Evolutionary conservation across 2,329 filamentous ascomycete species (phyloP).

Genomic region (Cercospora sp.): DNA sequence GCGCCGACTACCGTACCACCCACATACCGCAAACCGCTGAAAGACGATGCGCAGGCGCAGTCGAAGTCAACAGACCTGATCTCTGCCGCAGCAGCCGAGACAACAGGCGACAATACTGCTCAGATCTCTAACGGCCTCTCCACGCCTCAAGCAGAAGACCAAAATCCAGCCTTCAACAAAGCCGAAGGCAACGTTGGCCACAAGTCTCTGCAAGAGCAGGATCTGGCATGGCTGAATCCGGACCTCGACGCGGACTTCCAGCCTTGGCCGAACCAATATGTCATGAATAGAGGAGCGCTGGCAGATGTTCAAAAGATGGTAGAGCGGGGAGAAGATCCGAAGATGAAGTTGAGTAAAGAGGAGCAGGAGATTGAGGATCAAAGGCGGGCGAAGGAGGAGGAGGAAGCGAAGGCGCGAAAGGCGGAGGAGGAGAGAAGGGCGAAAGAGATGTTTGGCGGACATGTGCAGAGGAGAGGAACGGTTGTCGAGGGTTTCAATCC

Average conservation of each 20-base stretch:
- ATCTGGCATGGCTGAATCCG: conserved; percentile 42
- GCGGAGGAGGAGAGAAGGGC: conserved; percentile 29
- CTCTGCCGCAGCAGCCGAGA: background rate
- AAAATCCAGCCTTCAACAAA: conserved; percentile 16
- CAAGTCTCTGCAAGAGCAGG: conserved; percentile 38
- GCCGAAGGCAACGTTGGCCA: conserved; percentile 21
- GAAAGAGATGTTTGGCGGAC: conserved; percentile 22
- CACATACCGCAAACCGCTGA: conserved; percentile 43
- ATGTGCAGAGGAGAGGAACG: conserved; percentile 21
- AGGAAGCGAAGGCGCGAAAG: conserved; percentile 40
- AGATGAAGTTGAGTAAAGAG: conserved; percentile 44
- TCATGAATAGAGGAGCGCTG: conserved; percentile 68
- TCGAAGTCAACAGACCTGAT: background rate
- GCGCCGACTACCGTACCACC: conserved; percentile 76
- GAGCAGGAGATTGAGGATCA: conserved; percentile 43
- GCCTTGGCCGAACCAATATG: conserved; percentile 73
- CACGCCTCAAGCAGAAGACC: conserved; percentile 27
- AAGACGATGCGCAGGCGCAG: conserved; percentile 19
- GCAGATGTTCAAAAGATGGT: conserved; percentile 60
- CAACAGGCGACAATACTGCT: conserved; percentile 8
- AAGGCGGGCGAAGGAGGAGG: conserved; percentile 42
- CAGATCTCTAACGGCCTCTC: conserved; percentile 38
- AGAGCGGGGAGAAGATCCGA: conserved; percentile 63
- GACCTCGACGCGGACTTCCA: conserved; percentile 59
- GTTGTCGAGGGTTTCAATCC: conserved; percentile 39